Evolutionary conservation across 345 rosid species (phyloP).

Genomic region (Nasturtium officinale): DNA sequence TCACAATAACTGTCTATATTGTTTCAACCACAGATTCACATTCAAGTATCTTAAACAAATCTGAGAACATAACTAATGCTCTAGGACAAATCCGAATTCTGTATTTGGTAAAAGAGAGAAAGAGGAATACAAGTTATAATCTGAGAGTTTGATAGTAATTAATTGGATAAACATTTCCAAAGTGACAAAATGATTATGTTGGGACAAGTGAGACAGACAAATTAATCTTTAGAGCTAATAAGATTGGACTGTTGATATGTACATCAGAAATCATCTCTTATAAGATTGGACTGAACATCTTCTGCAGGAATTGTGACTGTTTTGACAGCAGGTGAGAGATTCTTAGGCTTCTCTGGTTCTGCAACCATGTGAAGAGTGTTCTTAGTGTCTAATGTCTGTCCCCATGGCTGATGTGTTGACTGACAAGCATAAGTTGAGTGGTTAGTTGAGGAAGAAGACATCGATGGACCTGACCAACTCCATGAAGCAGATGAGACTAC

Average conservation of each 20-base stretch:
- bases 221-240: conserved; percentile 15
- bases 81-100: not conserved
- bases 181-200: conserved; percentile 8
- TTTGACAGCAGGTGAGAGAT: conserved; percentile 2
- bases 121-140: not conserved
- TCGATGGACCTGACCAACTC: conserved; percentile 34
- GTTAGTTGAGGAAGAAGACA: conserved; percentile 31
- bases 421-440: conserved; percentile 30
- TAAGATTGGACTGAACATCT: conserved; percentile 18
- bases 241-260: conserved; percentile 9
- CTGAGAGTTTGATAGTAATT: not conserved
- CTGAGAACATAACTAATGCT: no score
- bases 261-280: conserved; percentile 20
- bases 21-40: no score
- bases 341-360: conserved; percentile 29
- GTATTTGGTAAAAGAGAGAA: conserved; percentile 20
- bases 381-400: conserved; percentile 38
- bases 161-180: not conserved
- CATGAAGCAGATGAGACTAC: conserved; percentile 37
- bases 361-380: conserved; percentile 31
- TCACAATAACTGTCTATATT: not conserved
- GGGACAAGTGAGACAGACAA: conserved; percentile 19
- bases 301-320: conserved; percentile 12
- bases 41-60: no score
- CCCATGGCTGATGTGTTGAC: conserved; percentile 38